A percentile compares a stretch with the other conserved stretches of the same genome.
Conservation (phyloP, 1,284 basidiomycete genomes). For the Austroboletus rostrupii region DNA sequence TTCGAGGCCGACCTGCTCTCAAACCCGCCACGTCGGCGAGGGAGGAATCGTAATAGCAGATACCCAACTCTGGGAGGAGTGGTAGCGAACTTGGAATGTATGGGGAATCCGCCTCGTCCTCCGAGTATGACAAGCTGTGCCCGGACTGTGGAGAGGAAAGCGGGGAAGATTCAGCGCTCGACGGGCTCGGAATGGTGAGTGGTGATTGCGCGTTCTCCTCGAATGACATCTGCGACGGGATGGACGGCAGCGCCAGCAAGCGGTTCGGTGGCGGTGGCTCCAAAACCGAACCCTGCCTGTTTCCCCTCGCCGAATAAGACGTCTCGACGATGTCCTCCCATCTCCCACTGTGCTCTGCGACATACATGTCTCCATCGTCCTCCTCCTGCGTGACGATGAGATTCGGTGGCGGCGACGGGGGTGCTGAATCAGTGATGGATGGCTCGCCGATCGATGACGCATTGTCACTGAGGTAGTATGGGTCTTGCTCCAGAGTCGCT, state of each 20-base stretch:
- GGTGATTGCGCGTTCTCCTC: conserved; percentile 24
- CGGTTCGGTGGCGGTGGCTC: conserved; percentile 4
- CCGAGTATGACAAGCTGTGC: conserved; percentile 5
- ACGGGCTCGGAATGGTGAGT: conserved; percentile 22
- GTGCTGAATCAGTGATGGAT: conserved; percentile 14
- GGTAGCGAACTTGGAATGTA: not conserved
- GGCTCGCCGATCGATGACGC: conserved; percentile 13
- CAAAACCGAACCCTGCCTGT: conserved; percentile 1
- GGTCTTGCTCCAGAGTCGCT: not conserved
- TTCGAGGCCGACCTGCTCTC: conserved; percentile 3
- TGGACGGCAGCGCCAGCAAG: conserved; percentile 23
- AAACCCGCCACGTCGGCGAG: not conserved
- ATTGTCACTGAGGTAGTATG: conserved; percentile 22
- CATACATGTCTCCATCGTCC: conserved; percentile 13
- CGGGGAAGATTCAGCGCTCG: conserved; percentile 11
- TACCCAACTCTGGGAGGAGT: not conserved
- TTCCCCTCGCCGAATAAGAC: conserved; percentile 2
- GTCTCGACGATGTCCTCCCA: conserved; percentile 16
- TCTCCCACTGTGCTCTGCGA: not conserved
- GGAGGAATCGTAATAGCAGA: not conserved
- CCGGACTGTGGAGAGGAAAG: conserved; percentile 10
- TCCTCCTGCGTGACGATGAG: conserved; percentile 17
- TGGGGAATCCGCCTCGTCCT: conserved; percentile 14
- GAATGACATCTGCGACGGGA: conserved; percentile 22
- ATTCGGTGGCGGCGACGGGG: conserved; percentile 21